phyloP scores from a whole-genome alignment of 2,329 filamentous ascomycete species.

The Sporothrix humicola region DNA sequence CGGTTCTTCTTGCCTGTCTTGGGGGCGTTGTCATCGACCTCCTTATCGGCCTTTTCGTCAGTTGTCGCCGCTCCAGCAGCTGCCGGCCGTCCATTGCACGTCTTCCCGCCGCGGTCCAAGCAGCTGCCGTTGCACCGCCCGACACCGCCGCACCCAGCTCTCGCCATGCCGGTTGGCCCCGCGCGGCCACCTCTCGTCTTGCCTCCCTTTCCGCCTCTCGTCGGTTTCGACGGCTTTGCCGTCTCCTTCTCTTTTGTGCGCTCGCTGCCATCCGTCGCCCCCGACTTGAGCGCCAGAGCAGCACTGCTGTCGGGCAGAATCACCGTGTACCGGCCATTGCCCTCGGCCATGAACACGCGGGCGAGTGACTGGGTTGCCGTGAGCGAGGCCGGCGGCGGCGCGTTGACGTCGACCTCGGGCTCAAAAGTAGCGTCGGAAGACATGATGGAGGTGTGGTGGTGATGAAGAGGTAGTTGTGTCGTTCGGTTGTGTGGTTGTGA shows the following conservation, averaged over 20 bases:
- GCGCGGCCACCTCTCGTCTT: background rate
- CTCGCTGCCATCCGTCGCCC: conserved; percentile 6
- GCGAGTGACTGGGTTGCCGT: conserved; percentile 71
- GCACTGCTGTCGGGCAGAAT: conserved; percentile 61
- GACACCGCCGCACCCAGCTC: conserved; percentile 2
- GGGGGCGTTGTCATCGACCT: conserved; percentile 38
- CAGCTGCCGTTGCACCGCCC: conserved; percentile 28
- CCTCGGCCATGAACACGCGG: conserved; percentile 76
- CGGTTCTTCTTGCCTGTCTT: conserved; percentile 13
- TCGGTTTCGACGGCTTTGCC: background rate
- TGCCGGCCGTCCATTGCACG: conserved; percentile 10
- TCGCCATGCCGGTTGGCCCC: background rate
- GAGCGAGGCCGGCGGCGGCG: conserved; percentile 63
- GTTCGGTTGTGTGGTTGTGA: background rate
- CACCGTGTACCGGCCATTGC: conserved; percentile 87
- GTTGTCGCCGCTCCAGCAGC: background rate
- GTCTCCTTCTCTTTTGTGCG: background rate
- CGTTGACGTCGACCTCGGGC: conserved; percentile 75
- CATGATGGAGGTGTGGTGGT: conserved; percentile 47
- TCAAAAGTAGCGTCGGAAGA: conserved; percentile 70
- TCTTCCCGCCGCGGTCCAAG: conserved; percentile 20
- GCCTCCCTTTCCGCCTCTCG: background rate
- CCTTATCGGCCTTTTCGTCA: background rate
- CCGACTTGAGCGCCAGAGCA: conserved; percentile 1
- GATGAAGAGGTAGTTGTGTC: background rate